Percentiles rank a stretch among this genome's conserved stretches.
Conservation (phyloP, 257 asterid genomes). For the Solanum ossicruentum region DNA sequence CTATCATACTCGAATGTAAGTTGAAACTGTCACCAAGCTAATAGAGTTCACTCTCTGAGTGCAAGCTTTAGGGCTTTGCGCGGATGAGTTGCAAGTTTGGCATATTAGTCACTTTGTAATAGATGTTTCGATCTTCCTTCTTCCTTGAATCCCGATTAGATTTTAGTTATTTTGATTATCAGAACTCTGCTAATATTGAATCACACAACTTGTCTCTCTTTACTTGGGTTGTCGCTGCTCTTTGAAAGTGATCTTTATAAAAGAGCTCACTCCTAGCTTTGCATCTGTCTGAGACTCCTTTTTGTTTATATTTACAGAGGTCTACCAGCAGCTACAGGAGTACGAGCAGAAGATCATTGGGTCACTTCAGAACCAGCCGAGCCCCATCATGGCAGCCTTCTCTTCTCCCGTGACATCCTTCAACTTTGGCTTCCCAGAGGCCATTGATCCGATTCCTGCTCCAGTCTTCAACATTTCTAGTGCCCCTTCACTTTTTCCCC, state of each 20-base stretch:
- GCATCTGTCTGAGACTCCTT: neutral
- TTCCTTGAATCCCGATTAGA: neutral
- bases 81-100: neutral
- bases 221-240: neutral
- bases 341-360: constrained; percentile 52
- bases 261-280: neutral
- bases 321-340: constrained; percentile 65
- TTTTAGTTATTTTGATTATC: neutral
- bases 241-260: neutral
- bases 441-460: constrained; percentile 30
- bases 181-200: neutral
- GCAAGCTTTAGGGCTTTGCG: neutral
- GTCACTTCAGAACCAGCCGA: constrained; percentile 16
- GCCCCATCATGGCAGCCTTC: constrained; percentile 9
- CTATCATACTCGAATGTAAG: neutral
- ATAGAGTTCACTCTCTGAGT: neutral
- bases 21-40: neutral
- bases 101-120: neutral
- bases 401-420: constrained; percentile 24
- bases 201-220: neutral
- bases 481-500: constrained; percentile 39
- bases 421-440: constrained; percentile 81
- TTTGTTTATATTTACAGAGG: constrained; percentile 22
- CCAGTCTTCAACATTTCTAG: constrained; percentile 41
- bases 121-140: neutral